These are phyloP conservation scores for Polysphondylium violaceum DNA, from an alignment of 78 protist species.

Conservation along the genomic window DNA sequence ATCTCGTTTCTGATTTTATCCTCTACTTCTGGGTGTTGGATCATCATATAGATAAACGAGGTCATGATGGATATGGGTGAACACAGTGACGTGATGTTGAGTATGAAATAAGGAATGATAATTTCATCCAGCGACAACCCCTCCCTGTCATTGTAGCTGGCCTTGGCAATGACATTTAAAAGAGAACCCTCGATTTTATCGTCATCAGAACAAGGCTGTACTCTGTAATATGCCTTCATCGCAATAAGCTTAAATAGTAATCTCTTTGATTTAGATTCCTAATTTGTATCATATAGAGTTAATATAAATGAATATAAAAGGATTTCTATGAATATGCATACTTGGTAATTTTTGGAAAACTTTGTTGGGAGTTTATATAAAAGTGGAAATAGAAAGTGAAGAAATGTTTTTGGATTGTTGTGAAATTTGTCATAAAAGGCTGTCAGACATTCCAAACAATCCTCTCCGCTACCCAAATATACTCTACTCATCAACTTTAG, in stretches of 20 bases:
- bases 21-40: constrained; percentile 39
- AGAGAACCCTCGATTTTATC: not conserved
- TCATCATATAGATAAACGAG: not conserved
- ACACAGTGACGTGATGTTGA: constrained; percentile 17
- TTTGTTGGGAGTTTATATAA: constrained; percentile 4
- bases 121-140: constrained; percentile 62
- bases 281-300: not conserved
- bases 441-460: constrained; percentile 31
- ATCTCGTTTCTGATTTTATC: constrained; percentile 32
- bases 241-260: constrained; percentile 17
- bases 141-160: constrained; percentile 47
- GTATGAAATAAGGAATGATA: not conserved
- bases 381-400: constrained; percentile 27
- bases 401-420: not conserved
- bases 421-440: constrained; percentile 36
- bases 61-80: not conserved
- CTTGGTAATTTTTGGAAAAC: not conserved
- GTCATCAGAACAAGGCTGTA: not conserved
- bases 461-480: constrained; percentile 39
- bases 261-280: constrained; percentile 13
- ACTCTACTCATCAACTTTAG: constrained; percentile 22
- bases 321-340: not conserved
- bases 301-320: not conserved
- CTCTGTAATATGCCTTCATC: constrained; percentile 57
- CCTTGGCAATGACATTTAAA: constrained; percentile 21